Percentiles rank a stretch among this genome's conserved stretches.
phyloP scores from a whole-genome alignment of 1,139 yeast species.

The Protomyces inouyei region DNA sequence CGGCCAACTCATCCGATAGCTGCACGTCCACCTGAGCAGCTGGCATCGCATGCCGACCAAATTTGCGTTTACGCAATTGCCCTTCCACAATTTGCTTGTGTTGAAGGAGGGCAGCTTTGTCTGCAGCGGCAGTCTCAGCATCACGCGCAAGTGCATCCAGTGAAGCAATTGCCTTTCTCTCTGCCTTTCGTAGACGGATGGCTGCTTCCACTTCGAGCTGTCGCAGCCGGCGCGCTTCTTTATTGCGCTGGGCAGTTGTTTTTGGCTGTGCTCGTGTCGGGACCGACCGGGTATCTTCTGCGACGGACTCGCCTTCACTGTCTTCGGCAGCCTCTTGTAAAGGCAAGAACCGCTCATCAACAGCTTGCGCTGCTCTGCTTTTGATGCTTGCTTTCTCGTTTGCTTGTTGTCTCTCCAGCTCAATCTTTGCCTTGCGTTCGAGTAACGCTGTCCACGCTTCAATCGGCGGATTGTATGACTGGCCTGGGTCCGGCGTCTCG shows the following conservation, averaged over 20 bases:
- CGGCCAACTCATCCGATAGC: slow-evolving; percentile 80
- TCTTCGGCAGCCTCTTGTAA: slow-evolving; percentile 37
- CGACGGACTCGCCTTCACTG: slow-evolving; percentile 42
- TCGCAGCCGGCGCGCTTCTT: slow-evolving; percentile 44
- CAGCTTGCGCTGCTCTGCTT: slow-evolving; percentile 46
- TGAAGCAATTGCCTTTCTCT: slow-evolving; percentile 18
- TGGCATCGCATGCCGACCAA: slow-evolving; percentile 54
- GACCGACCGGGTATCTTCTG: slow-evolving; percentile 39
- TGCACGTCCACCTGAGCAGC: slow-evolving; percentile 76
- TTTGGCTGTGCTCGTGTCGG: slow-evolving; percentile 42
- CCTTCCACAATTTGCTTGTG: neutral
- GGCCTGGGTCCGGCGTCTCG: slow-evolving; percentile 69
- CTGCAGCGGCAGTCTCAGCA: slow-evolving; percentile 2
- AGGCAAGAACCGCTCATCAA: slow-evolving; percentile 48
- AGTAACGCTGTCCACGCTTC: slow-evolving; percentile 77
- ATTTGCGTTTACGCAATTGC: slow-evolving; percentile 36
- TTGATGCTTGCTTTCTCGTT: slow-evolving; percentile 41
- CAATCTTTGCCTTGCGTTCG: slow-evolving; percentile 63
- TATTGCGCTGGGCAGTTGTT: slow-evolving; percentile 63
- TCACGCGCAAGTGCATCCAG: slow-evolving; percentile 6
- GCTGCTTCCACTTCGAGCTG: slow-evolving; percentile 13
- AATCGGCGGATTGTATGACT: slow-evolving; percentile 85
- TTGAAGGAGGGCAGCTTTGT: slow-evolving; percentile 8
- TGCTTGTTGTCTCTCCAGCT: slow-evolving; percentile 58
- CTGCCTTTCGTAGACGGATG: slow-evolving; percentile 16